These are phyloP conservation scores for Chlamydomonas applanata DNA, from an alignment of 139 green algal genomes.

Conservation along the genomic window DNA sequence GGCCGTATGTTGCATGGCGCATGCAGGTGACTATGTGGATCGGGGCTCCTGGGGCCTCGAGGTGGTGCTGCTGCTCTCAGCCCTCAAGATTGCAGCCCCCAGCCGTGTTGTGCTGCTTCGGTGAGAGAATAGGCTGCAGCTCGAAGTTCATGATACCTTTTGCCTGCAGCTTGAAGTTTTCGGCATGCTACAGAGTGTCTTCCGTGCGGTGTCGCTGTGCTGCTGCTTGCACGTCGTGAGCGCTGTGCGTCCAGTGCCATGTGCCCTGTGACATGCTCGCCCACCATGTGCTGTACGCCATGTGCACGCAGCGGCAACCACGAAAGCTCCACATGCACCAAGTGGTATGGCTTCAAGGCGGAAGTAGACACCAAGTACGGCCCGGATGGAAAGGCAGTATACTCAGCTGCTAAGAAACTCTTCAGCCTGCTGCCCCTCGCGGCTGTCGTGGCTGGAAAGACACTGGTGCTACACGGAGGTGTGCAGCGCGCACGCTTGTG, in stretches of 20 bases:
- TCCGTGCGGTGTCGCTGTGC: too few relatives aligned
- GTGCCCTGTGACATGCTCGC: too few relatives aligned
- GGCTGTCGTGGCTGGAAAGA: conserved; percentile 58
- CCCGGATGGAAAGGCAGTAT: conserved; percentile 3
- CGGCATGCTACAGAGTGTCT: too few relatives aligned
- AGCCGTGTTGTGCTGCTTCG: conserved; percentile 80
- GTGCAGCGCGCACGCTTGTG: too few relatives aligned
- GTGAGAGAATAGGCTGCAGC: too few relatives aligned
- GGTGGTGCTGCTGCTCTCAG: conserved; percentile 75
- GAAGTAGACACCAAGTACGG: conserved; percentile 67
- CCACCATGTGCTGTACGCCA: too few relatives aligned
- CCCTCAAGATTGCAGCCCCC: conserved; percentile 75
- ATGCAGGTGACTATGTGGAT: conserved; percentile 82
- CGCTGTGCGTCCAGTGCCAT: too few relatives aligned
- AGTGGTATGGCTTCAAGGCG: conserved; percentile 65
- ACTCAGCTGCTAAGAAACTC: conserved; percentile 53
- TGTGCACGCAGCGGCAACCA: conserved; percentile 74
- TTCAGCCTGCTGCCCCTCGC: conserved; percentile 79
- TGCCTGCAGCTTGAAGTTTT: too few relatives aligned
- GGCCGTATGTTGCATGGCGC: not conserved
- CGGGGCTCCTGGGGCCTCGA: conserved; percentile 93
- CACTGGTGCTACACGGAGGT: conserved; percentile 86
- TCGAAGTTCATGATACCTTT: too few relatives aligned
- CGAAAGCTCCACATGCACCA: conserved; percentile 83
- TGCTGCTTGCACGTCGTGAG: too few relatives aligned